Percentiles rank a stretch among this genome's conserved stretches.
Evolutionary conservation across 2,329 filamentous ascomycete genomes (phyloP).

Genomic region (Xylaria multiplex): DNA sequence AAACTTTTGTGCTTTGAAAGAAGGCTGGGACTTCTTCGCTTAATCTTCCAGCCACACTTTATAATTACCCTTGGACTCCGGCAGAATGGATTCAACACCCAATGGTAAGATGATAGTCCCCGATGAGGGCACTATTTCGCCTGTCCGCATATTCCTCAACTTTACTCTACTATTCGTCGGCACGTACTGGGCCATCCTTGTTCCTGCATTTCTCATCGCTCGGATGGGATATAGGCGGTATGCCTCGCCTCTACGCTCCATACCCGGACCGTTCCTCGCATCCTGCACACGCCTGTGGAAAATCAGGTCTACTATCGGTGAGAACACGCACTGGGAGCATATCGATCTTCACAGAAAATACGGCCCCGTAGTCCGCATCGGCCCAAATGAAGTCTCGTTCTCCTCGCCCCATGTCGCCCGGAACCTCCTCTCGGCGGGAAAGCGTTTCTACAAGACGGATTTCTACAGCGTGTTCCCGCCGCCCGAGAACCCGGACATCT

Average conservation of each 20-base stretch:
- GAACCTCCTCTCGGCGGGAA: slow-evolving; percentile 59
- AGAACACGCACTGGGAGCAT: slow-evolving; percentile 56
- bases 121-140: slow-evolving; percentile 45
- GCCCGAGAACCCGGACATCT: slow-evolving; percentile 67
- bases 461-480: slow-evolving; percentile 66
- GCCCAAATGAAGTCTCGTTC: slow-evolving; percentile 60
- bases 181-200: slow-evolving; percentile 47
- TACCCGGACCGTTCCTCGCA: slow-evolving; percentile 47
- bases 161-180: slow-evolving; percentile 48
- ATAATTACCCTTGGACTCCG: background rate
- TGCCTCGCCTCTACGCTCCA: slow-evolving; percentile 46
- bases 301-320: slow-evolving; percentile 51
- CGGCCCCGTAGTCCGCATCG: slow-evolving; percentile 61
- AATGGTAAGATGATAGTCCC: slow-evolving; percentile 36
- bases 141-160: slow-evolving; percentile 45
- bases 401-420: slow-evolving; percentile 58
- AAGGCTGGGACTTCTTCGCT: slow-evolving; percentile 8
- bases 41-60: slow-evolving; percentile 1
- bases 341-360: slow-evolving; percentile 58
- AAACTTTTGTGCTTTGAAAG: slow-evolving; percentile 11
- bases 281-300: slow-evolving; percentile 55
- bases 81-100: slow-evolving; percentile 31
- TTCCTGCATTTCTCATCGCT: slow-evolving; percentile 45
- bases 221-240: slow-evolving; percentile 50
- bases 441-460: slow-evolving; percentile 63